phyloP scores from a whole-genome alignment of 192 early-diverging fungal species.

The Coemansia sp. region DNA sequence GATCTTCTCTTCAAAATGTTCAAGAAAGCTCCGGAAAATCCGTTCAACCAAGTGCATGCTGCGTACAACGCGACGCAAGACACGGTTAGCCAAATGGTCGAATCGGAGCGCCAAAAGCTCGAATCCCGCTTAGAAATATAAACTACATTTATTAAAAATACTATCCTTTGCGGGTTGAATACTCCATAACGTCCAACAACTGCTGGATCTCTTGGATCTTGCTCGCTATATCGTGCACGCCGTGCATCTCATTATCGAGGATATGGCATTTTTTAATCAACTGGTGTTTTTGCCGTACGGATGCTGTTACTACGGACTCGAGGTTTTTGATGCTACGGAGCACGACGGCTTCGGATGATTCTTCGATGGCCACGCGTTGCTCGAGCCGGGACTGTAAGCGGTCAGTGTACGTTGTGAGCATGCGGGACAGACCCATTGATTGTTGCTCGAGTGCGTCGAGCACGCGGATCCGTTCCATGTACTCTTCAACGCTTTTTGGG shows the following conservation, averaged over 20 bases:
- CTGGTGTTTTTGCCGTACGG: conserved; percentile 25
- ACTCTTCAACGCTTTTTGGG: conserved; percentile 38
- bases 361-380: conserved; percentile 34
- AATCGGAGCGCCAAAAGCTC: conserved; percentile 41
- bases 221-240: conserved; percentile 6
- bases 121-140: conserved; percentile 32
- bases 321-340: conserved; percentile 32
- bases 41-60: conserved; percentile 71
- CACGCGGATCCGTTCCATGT: conserved; percentile 50
- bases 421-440: conserved; percentile 48
- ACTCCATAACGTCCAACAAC: conserved; percentile 46
- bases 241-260: conserved; percentile 26
- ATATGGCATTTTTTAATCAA: conserved; percentile 28
- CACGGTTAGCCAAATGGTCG: conserved; percentile 56
- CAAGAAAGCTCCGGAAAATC: conserved; percentile 73
- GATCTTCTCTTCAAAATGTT: conserved; percentile 80
- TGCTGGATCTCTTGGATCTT: conserved; percentile 38
- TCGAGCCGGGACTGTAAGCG: conserved; percentile 43
- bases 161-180: conserved; percentile 32
- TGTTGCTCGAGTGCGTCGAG: conserved; percentile 48
- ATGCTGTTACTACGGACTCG: conserved; percentile 11
- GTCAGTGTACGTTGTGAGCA: conserved; percentile 50
- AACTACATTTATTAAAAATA: background rate
- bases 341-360: conserved; percentile 19
- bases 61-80: conserved; percentile 71